Evolutionary conservation across 495 filamentous ascomycete genomes (phyloP).

Genomic region (Xylaria flabelliformis): DNA sequence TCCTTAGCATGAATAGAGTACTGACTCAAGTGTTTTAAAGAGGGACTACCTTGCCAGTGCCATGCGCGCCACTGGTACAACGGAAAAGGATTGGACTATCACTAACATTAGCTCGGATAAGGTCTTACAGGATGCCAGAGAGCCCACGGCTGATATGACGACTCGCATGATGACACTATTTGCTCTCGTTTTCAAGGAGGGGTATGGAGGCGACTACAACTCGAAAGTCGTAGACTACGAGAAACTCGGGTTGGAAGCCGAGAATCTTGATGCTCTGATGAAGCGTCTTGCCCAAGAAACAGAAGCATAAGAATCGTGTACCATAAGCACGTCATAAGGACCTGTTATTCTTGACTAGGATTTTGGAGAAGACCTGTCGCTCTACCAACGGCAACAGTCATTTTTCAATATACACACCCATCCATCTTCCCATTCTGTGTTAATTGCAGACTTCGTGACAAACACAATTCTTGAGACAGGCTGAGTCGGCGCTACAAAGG

Average conservation of each 20-base stretch:
- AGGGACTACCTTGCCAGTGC: conserved; percentile 47
- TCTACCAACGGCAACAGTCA: not conserved
- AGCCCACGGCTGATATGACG: conserved; percentile 42
- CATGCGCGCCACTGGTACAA: conserved; percentile 57
- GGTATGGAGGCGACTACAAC: conserved; percentile 36
- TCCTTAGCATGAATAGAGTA: not conserved
- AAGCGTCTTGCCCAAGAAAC: conserved; percentile 11
- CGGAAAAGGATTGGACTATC: conserved; percentile 59
- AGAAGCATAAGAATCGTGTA: not conserved
- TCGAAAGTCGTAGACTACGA: conserved; percentile 36
- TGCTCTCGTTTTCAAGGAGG: conserved; percentile 38
- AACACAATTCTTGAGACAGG: not conserved
- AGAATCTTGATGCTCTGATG: conserved; percentile 39
- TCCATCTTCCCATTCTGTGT: not conserved
- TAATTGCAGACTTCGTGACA: conserved; percentile 11
- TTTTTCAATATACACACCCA: not conserved
- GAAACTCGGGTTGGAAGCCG: conserved; percentile 36
- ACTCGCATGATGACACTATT: conserved; percentile 41
- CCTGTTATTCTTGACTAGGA: not conserved
- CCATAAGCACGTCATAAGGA: not conserved
- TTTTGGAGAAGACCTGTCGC: not conserved
- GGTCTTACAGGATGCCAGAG: conserved; percentile 43
- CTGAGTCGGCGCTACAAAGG: not conserved
- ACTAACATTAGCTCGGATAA: conserved; percentile 44
- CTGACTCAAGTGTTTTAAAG: not conserved